These are phyloP conservation scores for Ceratobasidium sp. DNA, from an alignment of 1,284 basidiomycete species.

Conservation along the genomic window DNA sequence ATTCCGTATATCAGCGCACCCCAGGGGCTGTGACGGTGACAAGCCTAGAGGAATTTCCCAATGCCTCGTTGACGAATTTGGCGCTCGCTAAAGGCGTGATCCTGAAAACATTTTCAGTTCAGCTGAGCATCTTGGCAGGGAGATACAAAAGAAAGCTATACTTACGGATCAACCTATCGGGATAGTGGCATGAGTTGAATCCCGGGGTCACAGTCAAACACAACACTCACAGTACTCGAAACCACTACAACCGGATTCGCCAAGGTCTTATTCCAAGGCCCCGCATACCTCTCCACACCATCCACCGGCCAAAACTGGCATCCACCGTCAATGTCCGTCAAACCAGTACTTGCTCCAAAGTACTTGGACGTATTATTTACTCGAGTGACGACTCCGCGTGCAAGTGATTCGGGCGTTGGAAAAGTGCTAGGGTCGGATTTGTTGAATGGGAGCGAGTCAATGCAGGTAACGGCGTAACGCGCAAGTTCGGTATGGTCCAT, in stretches of 20 bases:
- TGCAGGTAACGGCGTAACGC: slow-evolving; percentile 37
- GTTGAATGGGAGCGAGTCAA: slow-evolving; percentile 35
- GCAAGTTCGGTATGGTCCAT: slow-evolving; percentile 34
- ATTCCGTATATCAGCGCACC: background rate
- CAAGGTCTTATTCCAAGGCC: slow-evolving; percentile 47
- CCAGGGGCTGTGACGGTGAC: slow-evolving; percentile 35
- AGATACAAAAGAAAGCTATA: background rate
- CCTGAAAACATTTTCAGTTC: slow-evolving; percentile 3
- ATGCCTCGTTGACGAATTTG: slow-evolving; percentile 29
- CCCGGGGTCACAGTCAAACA: background rate
- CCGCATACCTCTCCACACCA: slow-evolving; percentile 48
- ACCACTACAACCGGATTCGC: slow-evolving; percentile 44
- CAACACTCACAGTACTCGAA: slow-evolving; percentile 41
- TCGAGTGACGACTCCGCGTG: slow-evolving; percentile 20
- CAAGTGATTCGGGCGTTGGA: slow-evolving; percentile 27
- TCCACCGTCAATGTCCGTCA: slow-evolving; percentile 49
- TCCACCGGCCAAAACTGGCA: slow-evolving; percentile 50
- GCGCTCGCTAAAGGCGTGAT: slow-evolving; percentile 39
- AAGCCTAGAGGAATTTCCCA: slow-evolving; percentile 31
- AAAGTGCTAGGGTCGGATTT: slow-evolving; percentile 38
- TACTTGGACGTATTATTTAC: slow-evolving; percentile 38
- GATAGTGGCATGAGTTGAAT: background rate
- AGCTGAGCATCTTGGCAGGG: background rate
- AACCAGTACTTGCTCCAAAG: slow-evolving; percentile 36
- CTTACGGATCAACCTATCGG: slow-evolving; percentile 39